These are phyloP conservation scores for Pseudogymnoascus verrucosus DNA, from an alignment of 2,329 filamentous ascomycete species.

Conservation along the genomic window DNA sequence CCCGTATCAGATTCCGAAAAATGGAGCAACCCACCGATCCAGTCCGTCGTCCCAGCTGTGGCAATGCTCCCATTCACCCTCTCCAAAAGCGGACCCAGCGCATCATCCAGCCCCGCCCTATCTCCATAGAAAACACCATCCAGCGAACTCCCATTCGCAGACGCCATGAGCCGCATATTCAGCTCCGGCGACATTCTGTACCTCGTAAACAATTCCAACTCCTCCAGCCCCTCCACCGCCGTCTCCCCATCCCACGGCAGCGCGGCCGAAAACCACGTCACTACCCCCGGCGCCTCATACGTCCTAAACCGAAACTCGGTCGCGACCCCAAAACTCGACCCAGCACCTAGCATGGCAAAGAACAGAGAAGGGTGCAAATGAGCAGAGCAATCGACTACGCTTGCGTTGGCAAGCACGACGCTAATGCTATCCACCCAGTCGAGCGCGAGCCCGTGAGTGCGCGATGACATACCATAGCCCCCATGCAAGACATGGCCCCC, in stretches of 20 bases:
- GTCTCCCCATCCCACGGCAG: constrained; percentile 12
- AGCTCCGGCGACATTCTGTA: neutral
- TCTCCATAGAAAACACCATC: neutral
- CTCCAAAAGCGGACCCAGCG: neutral
- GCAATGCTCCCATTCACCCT: neutral
- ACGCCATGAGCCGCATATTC: neutral
- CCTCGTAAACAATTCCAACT: neutral
- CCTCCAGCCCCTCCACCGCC: neutral
- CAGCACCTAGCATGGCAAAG: constrained; percentile 29
- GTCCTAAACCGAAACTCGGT: constrained; percentile 28
- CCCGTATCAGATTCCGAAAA: neutral
- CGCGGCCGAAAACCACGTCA: constrained; percentile 19
- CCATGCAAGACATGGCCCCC: constrained; percentile 41
- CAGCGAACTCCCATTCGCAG: neutral
- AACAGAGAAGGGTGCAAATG: constrained; percentile 24
- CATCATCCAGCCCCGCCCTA: neutral
- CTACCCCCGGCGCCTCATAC: constrained; percentile 26
- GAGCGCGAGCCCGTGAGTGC: constrained; percentile 43
- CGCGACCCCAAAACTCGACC: constrained; percentile 30
- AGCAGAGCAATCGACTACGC: constrained; percentile 21
- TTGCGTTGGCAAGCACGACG: constrained; percentile 35
- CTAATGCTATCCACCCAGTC: constrained; percentile 42
- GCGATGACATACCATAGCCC: constrained; percentile 36
- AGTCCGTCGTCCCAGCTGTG: neutral
- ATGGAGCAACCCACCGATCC: neutral